phyloP scores from a whole-genome alignment of 2,329 filamentous ascomycete species.

The Diaporthe batatas region DNA sequence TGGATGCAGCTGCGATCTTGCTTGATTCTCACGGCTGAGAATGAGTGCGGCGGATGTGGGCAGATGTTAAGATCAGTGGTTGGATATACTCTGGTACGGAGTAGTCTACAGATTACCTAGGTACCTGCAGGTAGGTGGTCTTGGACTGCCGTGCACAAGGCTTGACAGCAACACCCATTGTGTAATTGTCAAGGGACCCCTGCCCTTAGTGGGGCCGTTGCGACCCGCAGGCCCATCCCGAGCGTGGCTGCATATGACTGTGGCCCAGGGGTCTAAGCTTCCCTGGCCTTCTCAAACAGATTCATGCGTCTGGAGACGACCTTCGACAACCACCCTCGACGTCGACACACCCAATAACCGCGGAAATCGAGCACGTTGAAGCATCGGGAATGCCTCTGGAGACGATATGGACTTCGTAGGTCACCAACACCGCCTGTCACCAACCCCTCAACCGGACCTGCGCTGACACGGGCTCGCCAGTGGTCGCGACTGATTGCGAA shows the following conservation, averaged over 20 bases:
- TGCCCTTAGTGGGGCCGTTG: conserved; percentile 17
- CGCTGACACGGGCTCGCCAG: conserved; percentile 53
- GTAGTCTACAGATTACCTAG: too few relatives aligned
- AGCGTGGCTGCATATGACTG: conserved; percentile 33
- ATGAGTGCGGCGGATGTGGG: not conserved
- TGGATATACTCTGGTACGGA: too few relatives aligned
- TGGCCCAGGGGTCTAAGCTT: conserved; percentile 26
- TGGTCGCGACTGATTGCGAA: conserved; percentile 77
- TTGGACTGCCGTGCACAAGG: not conserved
- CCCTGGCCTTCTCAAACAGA: conserved; percentile 31
- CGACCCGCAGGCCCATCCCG: conserved; percentile 31
- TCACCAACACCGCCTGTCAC: not conserved
- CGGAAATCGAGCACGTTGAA: conserved; percentile 14
- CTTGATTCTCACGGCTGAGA: not conserved
- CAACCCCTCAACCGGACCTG: conserved; percentile 9
- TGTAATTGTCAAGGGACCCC: conserved; percentile 13
- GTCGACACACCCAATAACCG: not conserved
- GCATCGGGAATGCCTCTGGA: conserved; percentile 42
- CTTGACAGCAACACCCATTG: not conserved
- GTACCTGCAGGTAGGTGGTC: not conserved
- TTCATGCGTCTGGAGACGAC: conserved; percentile 34
- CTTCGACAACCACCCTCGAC: conserved; percentile 27
- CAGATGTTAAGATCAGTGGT: too few relatives aligned
- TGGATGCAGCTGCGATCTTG: not conserved
- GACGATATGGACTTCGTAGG: conserved; percentile 43